Evolutionary conservation across 495 filamentous ascomycete species (phyloP).

Genomic region (Podospora appendiculata): DNA sequence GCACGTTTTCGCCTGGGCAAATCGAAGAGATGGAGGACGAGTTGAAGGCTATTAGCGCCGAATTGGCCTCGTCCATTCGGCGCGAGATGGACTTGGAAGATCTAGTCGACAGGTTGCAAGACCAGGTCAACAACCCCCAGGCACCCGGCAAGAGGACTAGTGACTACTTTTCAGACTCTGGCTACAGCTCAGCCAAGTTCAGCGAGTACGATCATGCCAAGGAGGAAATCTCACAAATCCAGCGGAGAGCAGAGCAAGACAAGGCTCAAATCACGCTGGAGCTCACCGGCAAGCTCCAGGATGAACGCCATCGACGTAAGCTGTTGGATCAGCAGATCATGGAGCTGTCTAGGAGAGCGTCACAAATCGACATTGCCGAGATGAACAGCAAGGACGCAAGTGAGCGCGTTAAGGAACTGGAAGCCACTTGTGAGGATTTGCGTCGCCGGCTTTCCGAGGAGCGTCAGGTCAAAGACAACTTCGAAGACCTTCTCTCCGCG

Average conservation of each 20-base stretch:
- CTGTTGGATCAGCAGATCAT: slow-evolving; percentile 75
- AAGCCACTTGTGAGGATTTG: slow-evolving; percentile 69
- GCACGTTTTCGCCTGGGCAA: slow-evolving; percentile 27
- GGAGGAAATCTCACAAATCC: slow-evolving; percentile 78
- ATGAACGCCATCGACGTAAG: slow-evolving; percentile 68
- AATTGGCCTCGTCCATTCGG: slow-evolving; percentile 84
- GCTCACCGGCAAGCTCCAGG: slow-evolving; percentile 72
- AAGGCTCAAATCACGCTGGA: slow-evolving; percentile 81
- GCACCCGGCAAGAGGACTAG: slow-evolving; percentile 74
- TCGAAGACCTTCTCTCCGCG: slow-evolving; percentile 81
- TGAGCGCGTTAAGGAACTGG: slow-evolving; percentile 64
- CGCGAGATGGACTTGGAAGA: slow-evolving; percentile 97
- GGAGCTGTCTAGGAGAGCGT: slow-evolving; percentile 67
- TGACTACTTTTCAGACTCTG: slow-evolving; percentile 97
- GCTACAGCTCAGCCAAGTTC: slow-evolving; percentile 70
- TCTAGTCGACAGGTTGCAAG: slow-evolving; percentile 76
- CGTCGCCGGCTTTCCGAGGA: slow-evolving; percentile 78
- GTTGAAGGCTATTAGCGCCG: slow-evolving; percentile 82
- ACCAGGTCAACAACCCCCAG: slow-evolving; percentile 55
- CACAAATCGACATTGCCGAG: slow-evolving; percentile 43
- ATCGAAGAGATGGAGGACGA: slow-evolving; percentile 86
- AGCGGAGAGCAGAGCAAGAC: slow-evolving; percentile 82
- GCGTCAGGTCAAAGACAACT: slow-evolving; percentile 81
- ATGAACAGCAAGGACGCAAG: slow-evolving; percentile 39
- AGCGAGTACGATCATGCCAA: slow-evolving; percentile 60